Evolutionary conservation across 2,329 filamentous ascomycete genomes (phyloP).

Genomic region (Apiospora hydei): DNA sequence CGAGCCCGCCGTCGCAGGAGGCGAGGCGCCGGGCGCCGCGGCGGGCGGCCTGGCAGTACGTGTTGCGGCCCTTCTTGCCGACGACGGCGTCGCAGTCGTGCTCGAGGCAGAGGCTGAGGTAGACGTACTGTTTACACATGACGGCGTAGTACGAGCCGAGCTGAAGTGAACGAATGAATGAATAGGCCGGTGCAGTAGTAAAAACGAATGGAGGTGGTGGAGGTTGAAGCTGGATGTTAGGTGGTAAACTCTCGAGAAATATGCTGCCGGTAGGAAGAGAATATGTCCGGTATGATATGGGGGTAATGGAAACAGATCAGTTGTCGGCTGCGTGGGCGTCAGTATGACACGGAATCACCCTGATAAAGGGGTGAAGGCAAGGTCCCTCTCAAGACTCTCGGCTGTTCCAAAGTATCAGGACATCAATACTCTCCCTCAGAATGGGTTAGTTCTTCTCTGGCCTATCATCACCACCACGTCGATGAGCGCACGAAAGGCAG

Average conservation of each 20-base stretch:
- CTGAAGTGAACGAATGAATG: background rate
- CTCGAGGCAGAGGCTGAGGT: background rate
- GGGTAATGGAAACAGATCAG: background rate
- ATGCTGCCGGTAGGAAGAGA: background rate
- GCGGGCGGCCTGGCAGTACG: background rate
- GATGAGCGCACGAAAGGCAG: background rate
- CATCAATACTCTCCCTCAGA: background rate
- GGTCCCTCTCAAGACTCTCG: background rate
- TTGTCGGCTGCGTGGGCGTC: background rate
- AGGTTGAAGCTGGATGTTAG: background rate
- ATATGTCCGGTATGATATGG: background rate
- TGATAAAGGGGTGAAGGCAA: background rate
- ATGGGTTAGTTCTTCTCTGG: too few relatives aligned
- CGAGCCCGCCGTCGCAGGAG: background rate
- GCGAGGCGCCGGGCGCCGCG: background rate
- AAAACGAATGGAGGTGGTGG: too few relatives aligned
- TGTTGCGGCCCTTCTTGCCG: constrained; percentile 4
- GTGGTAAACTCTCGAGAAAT: background rate
- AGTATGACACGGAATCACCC: too few relatives aligned
- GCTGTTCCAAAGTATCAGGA: background rate
- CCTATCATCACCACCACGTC: background rate
- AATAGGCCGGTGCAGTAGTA: background rate
- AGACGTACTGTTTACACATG: constrained; percentile 12
- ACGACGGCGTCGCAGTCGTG: background rate
- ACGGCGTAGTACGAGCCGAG: background rate